Conservation (phyloP, 2,329 filamentous ascomycete species). For the Colletotrichum echinochloae region DNA sequence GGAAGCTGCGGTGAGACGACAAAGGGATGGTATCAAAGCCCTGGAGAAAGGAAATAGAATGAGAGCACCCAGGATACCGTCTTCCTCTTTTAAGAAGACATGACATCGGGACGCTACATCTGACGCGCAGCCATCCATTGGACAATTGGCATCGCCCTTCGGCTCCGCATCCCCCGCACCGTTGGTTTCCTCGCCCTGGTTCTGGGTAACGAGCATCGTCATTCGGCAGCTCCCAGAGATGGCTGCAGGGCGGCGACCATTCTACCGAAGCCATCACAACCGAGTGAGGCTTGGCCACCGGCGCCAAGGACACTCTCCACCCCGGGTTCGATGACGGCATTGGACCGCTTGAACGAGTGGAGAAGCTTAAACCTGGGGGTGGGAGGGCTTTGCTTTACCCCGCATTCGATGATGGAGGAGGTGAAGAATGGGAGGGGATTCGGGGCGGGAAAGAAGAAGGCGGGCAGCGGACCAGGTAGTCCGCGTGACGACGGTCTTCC, state of each 20-base stretch:
- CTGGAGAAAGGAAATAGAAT: neutral
- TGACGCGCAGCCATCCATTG: slow-evolving; percentile 2
- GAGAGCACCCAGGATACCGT: neutral
- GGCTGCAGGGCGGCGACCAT: slow-evolving; percentile 1
- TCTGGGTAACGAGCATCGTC: slow-evolving; percentile 25
- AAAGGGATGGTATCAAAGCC: slow-evolving; percentile 5
- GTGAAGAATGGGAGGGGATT: slow-evolving; percentile 1
- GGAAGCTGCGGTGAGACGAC: slow-evolving; percentile 12
- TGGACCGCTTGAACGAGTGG: slow-evolving; percentile 39
- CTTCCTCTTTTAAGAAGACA: slow-evolving; percentile 8
- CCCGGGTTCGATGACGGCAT: slow-evolving; percentile 28
- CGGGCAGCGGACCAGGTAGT: slow-evolving; percentile 13
- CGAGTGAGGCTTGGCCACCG: slow-evolving; percentile 23
- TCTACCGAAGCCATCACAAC: slow-evolving; percentile 29
- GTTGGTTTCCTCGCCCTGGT: neutral
- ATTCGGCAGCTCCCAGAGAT: slow-evolving; percentile 20
- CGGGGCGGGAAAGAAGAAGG: neutral
- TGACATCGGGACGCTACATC: neutral
- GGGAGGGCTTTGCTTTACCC: slow-evolving; percentile 23
- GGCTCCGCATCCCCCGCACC: slow-evolving; percentile 39
- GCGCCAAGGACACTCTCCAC: neutral
- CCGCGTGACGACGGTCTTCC: neutral
- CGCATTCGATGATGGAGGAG: slow-evolving; percentile 26
- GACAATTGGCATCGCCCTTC: slow-evolving; percentile 21
- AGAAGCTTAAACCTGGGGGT: slow-evolving; percentile 8